Evolutionary conservation across 78 protist genomes (phyloP).

Genomic region (slime mould (Dictyostelium discoideum)): dicty_2.7 NC_007088.5:4347001-4347500

Average conservation of each 20-base stretch:
- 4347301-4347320: neutral
- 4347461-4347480: neutral
- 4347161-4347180: no score
- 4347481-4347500: neutral
- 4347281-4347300: no score
- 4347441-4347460: neutral
- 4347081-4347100: neutral
- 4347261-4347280: no score
- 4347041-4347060: neutral
- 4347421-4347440: neutral
- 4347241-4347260: no score
- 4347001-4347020: no score
- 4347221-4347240: neutral
- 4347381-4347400: neutral
- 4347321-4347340: neutral
- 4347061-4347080: no score
- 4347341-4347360: neutral
- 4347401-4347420: neutral
- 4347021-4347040: neutral
- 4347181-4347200: neutral
- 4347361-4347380: neutral
- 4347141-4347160: neutral
- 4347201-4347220: no score
- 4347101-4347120: neutral
- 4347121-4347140: neutral